A percentile compares a stretch with the other conserved stretches of the same genome.
Evolutionary conservation across 352 stramenopile species (phyloP).

Genomic region (Globisporangium lucens): DNA sequence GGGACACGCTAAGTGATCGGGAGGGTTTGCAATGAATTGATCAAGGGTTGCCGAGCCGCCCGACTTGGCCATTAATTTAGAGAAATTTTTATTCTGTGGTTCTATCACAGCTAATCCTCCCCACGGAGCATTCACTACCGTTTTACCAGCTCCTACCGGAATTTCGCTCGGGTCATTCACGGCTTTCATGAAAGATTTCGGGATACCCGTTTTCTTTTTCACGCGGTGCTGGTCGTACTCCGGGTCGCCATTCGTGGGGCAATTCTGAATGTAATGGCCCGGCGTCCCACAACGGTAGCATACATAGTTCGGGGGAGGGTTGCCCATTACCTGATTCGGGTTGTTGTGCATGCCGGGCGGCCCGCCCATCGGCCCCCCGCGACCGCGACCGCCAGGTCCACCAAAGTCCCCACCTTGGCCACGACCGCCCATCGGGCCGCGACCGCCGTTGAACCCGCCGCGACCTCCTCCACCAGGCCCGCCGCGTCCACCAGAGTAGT

Average conservation of each 20-base stretch:
- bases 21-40: constrained; percentile 88
- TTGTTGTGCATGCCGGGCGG: constrained; percentile 16
- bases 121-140: constrained; percentile 83
- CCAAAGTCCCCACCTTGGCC: constrained; percentile 42
- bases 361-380: constrained; percentile 41
- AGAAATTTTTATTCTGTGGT: constrained; percentile 90
- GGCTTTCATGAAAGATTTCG: constrained; percentile 88
- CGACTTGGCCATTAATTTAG: constrained; percentile 89
- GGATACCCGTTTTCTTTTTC: constrained; percentile 87
- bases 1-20: constrained; percentile 86
- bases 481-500: constrained; percentile 45
- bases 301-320: constrained; percentile 80
- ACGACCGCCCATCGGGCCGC: constrained; percentile 40
- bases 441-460: constrained; percentile 28
- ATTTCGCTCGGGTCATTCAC: constrained; percentile 85
- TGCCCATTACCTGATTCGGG: constrained; percentile 37
- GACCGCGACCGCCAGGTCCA: constrained; percentile 18
- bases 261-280: constrained; percentile 88
- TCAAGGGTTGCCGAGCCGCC: constrained; percentile 87
- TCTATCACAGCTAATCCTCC: constrained; percentile 88
- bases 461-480: constrained; percentile 27
- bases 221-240: constrained; percentile 87
- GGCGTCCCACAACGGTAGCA: constrained; percentile 82
- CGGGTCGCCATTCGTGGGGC: constrained; percentile 84
- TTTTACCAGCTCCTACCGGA: constrained; percentile 77